Evolutionary conservation across 2,329 filamentous ascomycete species (phyloP).

Genomic region (Phoma sp.): DNA sequence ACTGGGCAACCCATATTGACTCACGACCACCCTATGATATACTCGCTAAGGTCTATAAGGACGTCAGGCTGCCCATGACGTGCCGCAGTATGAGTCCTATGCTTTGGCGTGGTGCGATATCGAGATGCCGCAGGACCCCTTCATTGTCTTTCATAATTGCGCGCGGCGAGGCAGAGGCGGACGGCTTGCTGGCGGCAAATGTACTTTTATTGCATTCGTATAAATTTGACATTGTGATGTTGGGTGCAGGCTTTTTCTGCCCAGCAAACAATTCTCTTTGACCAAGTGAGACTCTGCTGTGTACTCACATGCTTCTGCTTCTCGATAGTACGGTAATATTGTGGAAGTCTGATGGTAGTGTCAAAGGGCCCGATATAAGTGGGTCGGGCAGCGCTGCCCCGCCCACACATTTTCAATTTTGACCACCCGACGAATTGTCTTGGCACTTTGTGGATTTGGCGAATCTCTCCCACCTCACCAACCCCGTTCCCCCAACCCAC

Average conservation of each 20-base stretch:
- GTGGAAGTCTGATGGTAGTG: not conserved
- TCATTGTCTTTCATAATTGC: conserved; percentile 12
- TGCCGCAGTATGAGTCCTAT: not conserved
- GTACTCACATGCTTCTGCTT: too few species aligned
- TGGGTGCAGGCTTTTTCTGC: conserved; percentile 1
- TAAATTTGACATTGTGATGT: conserved; percentile 22
- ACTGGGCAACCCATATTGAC: conserved; percentile 11
- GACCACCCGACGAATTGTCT: not conserved
- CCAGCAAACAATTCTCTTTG: not conserved
- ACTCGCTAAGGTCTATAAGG: not conserved
- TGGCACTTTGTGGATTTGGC: conserved; percentile 11
- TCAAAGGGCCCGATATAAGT: not conserved
- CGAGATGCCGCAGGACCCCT: not conserved
- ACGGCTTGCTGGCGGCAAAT: conserved; percentile 22
- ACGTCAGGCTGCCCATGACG: conserved; percentile 5
- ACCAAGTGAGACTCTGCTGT: too few species aligned
- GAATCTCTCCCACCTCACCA: conserved; percentile 20
- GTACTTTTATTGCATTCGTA: conserved; percentile 46
- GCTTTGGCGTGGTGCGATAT: not conserved
- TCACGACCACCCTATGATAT: conserved; percentile 2
- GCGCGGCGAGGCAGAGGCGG: conserved; percentile 3
- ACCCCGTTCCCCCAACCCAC: conserved; percentile 16
- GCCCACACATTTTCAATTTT: conserved; percentile 16
- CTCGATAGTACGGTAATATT: too few species aligned
- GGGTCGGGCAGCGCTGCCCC: conserved; percentile 3